These are phyloP conservation scores for Eucalyptus tenuipes DNA, from an alignment of 345 rosid species.

Conservation along the genomic window DNA sequence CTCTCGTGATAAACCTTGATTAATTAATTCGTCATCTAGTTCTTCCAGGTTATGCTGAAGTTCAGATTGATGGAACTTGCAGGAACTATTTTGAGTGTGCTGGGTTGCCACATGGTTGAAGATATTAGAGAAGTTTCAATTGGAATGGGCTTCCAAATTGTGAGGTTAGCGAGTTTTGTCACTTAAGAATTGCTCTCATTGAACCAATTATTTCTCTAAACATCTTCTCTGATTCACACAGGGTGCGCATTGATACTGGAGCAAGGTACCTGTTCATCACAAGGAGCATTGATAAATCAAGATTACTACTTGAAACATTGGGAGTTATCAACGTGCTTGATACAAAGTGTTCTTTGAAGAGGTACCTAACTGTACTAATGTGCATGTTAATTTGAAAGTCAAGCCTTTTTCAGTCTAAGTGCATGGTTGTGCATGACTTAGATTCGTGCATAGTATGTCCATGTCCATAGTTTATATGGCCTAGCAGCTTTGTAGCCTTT, in stretches of 20 bases:
- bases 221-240: constrained; percentile 7
- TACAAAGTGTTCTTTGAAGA: constrained; percentile 33
- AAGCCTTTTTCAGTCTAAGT: not conserved
- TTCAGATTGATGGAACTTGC: constrained; percentile 12
- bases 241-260: constrained; percentile 41
- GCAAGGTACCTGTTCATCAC: constrained; percentile 57
- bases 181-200: not conserved
- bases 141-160: constrained; percentile 79
- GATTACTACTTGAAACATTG: constrained; percentile 39
- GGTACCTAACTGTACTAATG: constrained; percentile 28
- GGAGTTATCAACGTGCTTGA: constrained; percentile 32
- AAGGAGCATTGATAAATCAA: constrained; percentile 53
- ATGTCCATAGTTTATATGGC: not conserved
- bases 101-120: constrained; percentile 48
- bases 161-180: constrained; percentile 50
- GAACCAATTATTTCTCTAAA: not conserved
- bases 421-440: not conserved
- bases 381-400: not conserved
- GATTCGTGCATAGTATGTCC: not conserved
- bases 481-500: not conserved
- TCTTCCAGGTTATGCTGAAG: constrained; percentile 6
- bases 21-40: not conserved
- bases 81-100: constrained; percentile 55
- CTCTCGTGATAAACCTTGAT: not conserved
- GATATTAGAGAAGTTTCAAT: constrained; percentile 62